Percentiles rank a stretch among this genome's conserved stretches.
Evolutionary conservation across 2,329 filamentous ascomycete species (phyloP).

Genomic region (Aspergillus bombycis): DNA sequence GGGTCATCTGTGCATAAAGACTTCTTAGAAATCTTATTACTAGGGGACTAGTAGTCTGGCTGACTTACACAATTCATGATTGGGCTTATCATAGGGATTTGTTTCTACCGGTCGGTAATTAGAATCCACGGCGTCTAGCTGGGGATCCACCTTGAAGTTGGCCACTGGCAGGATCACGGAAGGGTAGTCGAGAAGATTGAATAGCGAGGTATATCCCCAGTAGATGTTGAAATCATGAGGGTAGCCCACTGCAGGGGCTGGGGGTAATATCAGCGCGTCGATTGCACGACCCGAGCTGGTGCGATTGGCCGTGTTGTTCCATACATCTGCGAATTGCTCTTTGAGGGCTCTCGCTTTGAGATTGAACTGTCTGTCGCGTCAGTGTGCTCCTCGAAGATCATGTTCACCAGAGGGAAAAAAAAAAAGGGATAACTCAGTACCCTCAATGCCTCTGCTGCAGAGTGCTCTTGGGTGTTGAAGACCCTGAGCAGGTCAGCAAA

Average conservation of each 20-base stretch:
- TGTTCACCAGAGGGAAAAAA: background rate
- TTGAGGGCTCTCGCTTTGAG: background rate
- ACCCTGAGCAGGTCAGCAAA: constrained; percentile 4
- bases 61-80: constrained; percentile 6
- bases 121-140: background rate
- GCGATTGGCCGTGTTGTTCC: background rate
- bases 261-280: constrained; percentile 5
- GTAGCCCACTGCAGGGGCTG: background rate
- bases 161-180: background rate
- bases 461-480: constrained; percentile 4
- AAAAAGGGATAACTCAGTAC: background rate
- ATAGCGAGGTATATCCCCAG: constrained; percentile 8
- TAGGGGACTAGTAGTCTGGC: background rate
- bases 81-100: constrained; percentile 1
- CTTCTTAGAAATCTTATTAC: background rate
- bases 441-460: background rate
- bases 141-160: background rate
- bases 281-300: background rate
- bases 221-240: constrained; percentile 7
- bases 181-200: constrained; percentile 13
- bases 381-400: background rate
- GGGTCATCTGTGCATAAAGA: background rate
- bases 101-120: background rate
- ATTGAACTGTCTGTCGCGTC: background rate
- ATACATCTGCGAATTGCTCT: background rate